Conservation (phyloP, 257 asterid species). For the Cruciata laevipes region DNA sequence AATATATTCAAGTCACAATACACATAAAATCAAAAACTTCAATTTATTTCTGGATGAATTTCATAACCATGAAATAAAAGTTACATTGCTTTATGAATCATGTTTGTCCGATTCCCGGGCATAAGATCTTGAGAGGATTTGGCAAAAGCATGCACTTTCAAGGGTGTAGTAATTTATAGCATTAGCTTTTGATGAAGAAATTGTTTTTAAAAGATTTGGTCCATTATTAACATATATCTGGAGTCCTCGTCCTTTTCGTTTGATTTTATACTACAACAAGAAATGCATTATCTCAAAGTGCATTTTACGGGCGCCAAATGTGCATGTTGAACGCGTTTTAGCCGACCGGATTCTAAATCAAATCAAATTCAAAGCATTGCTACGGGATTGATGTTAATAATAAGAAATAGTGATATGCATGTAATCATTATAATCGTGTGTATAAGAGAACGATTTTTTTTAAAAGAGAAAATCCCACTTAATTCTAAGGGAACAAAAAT, state of each 20-base stretch:
- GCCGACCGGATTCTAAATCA: neutral
- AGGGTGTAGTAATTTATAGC: neutral
- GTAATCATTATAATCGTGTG: too few relatives aligned
- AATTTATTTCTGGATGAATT: too few relatives aligned
- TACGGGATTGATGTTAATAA: neutral
- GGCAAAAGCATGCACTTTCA: neutral
- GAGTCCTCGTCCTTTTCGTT: neutral
- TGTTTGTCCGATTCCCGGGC: conserved; percentile 1
- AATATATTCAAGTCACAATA: too few relatives aligned
- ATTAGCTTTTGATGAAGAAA: neutral
- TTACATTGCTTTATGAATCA: neutral
- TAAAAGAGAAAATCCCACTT: too few relatives aligned
- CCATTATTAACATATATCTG: neutral
- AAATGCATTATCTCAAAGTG: neutral
- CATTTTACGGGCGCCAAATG: neutral
- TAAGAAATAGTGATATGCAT: too few relatives aligned
- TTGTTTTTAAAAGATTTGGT: neutral
- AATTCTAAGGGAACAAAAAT: too few relatives aligned
- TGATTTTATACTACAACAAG: neutral
- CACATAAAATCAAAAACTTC: too few relatives aligned
- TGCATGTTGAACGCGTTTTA: neutral
- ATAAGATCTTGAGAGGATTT: neutral
- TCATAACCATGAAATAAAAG: too few relatives aligned
- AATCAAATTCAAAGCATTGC: neutral
- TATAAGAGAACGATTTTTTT: too few relatives aligned